Evolutionary conservation across 1,139 yeast genomes (phyloP), one percentile per base, ranked within the genome.

Genomic region (Oligophagozyma castellii): DNA sequence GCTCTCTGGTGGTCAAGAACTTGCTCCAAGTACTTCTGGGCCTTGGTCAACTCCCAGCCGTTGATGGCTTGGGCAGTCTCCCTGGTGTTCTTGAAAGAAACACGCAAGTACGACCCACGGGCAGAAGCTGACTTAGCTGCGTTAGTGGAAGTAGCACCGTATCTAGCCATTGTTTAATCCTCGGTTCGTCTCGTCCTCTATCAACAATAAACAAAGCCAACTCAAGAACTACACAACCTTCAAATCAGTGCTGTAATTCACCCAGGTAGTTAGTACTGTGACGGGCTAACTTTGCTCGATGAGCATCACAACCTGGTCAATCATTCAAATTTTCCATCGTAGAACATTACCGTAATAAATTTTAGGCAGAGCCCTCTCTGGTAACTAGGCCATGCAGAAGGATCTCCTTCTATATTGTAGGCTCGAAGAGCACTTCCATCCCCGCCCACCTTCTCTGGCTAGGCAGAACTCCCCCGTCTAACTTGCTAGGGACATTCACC

Each of bases 61-160:
- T 70, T 75, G 67, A 89, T 75, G 64, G 98, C 95, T 69, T 80
- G 93, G 53, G 93, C 95, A 54, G 96, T 79, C 70, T 89, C 98
- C 67, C 94, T 84, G 70, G 98, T 89, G 93, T 89, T 89, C 86
- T 89, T 89, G 94, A 69, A 89, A 53, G 98, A 92, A 56, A 84
- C 95, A 73, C 98, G 89, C 68, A 89, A 77, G 86, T 84, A 84
- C 44, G 96, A 81, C 63, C 96, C 96, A 68, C 95, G 93, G 62
- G 96, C 93, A 62, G 94, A 78, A 60, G 96, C 96, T 58, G 95
- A 81, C 74, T 84, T 84, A 64, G 95, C 93, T 71, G 98, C 95
- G 86, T 89, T 86, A 60, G 93, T 83, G 63, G 98, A 83, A 61
- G 84, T 77, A 66, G 94, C 89, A 73, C 86, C 93, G 96, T 89